Evolutionary conservation across 768 basidiomycete species (phyloP).

Genomic region (Naganishia kalamii): DNA sequence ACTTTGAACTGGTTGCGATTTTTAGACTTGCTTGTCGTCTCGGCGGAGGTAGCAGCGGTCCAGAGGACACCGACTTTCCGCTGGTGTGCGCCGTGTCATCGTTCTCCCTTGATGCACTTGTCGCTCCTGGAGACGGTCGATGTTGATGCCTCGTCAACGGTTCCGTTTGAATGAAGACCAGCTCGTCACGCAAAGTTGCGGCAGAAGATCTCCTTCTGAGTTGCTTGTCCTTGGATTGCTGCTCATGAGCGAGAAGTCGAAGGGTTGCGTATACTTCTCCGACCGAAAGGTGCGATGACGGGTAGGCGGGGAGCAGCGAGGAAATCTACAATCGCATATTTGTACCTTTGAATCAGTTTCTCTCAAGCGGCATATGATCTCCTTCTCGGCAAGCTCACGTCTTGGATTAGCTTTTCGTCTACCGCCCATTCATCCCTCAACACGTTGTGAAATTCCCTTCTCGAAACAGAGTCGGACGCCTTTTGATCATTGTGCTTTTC

Average conservation of each 20-base stretch:
- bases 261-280: constrained; percentile 4
- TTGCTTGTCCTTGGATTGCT: neutral
- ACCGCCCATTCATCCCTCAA: neutral
- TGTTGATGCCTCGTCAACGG: neutral
- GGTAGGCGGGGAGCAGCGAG: neutral
- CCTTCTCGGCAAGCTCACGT: neutral
- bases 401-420: neutral
- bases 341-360: neutral
- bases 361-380: neutral
- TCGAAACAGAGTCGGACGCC: neutral
- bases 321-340: neutral
- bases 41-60: neutral
- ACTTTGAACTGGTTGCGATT: neutral
- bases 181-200: neutral
- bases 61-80: neutral
- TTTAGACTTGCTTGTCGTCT: constrained; percentile 3
- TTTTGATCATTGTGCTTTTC: neutral
- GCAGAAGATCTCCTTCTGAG: neutral
- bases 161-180: constrained; percentile 1
- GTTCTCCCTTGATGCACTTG: neutral
- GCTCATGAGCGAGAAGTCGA: neutral
- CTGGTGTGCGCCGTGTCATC: neutral
- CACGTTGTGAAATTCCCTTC: neutral
- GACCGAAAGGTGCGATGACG: constrained; percentile 1
- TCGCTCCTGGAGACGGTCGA: neutral